Base-by-base conservation (phyloP, 2,329 filamentous ascomycete species). In the Albophoma yamanashiensis region DNA sequence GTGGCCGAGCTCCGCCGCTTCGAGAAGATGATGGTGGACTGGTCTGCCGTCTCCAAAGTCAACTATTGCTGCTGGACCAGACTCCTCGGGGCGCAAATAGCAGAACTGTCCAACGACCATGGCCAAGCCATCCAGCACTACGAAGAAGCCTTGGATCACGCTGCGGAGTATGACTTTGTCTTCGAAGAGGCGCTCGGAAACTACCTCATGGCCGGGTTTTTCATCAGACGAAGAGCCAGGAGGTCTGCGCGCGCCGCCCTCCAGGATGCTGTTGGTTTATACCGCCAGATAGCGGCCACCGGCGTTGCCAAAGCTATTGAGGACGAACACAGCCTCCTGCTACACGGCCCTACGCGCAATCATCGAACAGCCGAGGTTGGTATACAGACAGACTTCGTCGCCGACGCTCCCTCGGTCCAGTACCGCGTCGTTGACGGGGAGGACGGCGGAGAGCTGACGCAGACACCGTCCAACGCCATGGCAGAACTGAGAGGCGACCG, bases 131-230 rank as follows among this genome's bases (percentile, higher is more conserved):
- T 92, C 40, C 76, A 76, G 31, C 75, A 81, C 53, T 92, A 91
- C 67, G 89, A 93, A 69, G 79, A 83, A 62, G 84, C 86, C 8
- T 74, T 92, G 60, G 88, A 92, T 66, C 89, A 92, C 67, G 83
- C 87, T 15, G 79, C 88, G 25, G 79, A 88, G 59, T 80, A 90
- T 65, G 79, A 80, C 52, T 88, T 89, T 63, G 68, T 81, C 2
- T 82, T 91, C 57, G 89, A 92, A 62, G 88, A 92, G 70, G 89
- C 87, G 0, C 77, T 91, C 1, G 83, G 85, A 20, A 88, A 89
- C 67, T 89, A 90, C 68, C 76, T 92, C 38, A 88, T 92, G 75
- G 88, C 85, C 1, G 87, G 87, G 12, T 87, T 85, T 68, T 84
- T 91, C 62, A 77, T 89, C 58, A 79, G 89, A 17, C 79, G 82